These are phyloP conservation scores for Tricholoma flavovirens DNA, from an alignment of 768 basidiomycete species.

Conservation along the genomic window DNA sequence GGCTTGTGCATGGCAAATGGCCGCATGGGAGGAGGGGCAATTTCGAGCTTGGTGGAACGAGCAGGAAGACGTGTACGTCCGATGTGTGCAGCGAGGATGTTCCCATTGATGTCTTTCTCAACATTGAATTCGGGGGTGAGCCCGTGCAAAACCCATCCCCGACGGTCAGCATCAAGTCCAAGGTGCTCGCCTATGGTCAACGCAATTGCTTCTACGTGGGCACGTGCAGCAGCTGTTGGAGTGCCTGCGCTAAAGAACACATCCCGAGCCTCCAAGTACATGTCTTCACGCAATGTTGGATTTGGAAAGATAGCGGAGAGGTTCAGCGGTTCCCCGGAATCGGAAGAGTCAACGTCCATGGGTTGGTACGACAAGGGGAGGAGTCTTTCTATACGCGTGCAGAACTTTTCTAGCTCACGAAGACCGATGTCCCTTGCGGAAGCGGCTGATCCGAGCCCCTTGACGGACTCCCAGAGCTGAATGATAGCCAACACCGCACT, in stretches of 20 bases:
- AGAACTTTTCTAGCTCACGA: conserved; percentile 80
- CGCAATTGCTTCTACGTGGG: conserved; percentile 46
- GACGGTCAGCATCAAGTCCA: conserved; percentile 62
- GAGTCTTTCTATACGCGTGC: conserved; percentile 60
- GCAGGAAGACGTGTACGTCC: conserved; percentile 57
- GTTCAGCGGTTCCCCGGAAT: conserved; percentile 15
- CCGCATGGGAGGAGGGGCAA: conserved; percentile 30
- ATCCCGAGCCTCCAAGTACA: conserved; percentile 84
- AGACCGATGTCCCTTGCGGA: conserved; percentile 63
- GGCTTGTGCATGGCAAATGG: conserved; percentile 90
- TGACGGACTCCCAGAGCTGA: conserved; percentile 62
- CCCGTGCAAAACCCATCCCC: conserved; percentile 61
- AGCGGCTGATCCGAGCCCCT: conserved; percentile 41
- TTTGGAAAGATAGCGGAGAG: conserved; percentile 57
- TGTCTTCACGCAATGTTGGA: conserved; percentile 75
- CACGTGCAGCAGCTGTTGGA: conserved; percentile 45
- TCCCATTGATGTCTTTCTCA: conserved; percentile 64
- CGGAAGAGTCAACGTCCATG: conserved; percentile 33
- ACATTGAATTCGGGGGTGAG: conserved; percentile 63
- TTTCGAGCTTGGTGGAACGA: conserved; percentile 30
- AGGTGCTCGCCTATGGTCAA: conserved; percentile 54
- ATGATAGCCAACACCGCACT: conserved; percentile 47
- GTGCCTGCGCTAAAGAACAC: conserved; percentile 80
- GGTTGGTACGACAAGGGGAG: conserved; percentile 43
- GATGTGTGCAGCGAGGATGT: conserved; percentile 48